phyloP scores from a whole-genome alignment of 345 rosid genomes.

The Acer campestre region DNA sequence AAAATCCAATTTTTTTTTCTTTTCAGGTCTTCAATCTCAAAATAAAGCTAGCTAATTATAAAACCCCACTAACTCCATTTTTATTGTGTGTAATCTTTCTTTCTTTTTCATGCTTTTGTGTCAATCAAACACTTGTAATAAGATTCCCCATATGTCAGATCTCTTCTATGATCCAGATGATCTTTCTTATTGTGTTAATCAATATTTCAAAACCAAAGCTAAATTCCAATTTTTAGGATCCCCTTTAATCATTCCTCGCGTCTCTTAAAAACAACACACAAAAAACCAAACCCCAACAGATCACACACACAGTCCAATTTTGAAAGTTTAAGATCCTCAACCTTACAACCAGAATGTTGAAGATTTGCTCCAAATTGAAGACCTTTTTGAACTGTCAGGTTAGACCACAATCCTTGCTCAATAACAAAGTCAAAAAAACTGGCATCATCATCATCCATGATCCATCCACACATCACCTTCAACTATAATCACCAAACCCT shows the following conservation, averaged over 20 bases:
- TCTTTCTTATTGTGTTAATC: slow-evolving; percentile 24
- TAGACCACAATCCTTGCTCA: no score
- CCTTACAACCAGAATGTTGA: no score
- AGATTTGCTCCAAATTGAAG: no score
- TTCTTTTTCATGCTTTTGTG: slow-evolving; percentile 44
- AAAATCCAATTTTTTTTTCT: no score
- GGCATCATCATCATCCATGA: no score
- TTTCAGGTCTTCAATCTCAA: not conserved
- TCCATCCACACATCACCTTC: no score
- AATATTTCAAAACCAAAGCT: slow-evolving; percentile 19
- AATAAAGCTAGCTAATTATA: slow-evolving; percentile 25
- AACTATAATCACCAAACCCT: no score
- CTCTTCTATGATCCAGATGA: not conserved
- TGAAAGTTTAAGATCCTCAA: no score
- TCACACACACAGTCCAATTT: no score
- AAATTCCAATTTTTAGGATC: slow-evolving; percentile 42
- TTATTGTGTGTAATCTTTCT: slow-evolving; percentile 24
- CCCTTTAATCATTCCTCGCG: slow-evolving; percentile 27
- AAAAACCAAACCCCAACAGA: not conserved
- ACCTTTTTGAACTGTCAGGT: no score
- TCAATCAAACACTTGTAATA: slow-evolving; percentile 17
- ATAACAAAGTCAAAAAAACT: no score
- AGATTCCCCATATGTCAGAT: slow-evolving; percentile 14
- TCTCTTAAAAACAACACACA: slow-evolving; percentile 35
- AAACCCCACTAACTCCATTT: slow-evolving; percentile 49